These are phyloP conservation scores for Penicillium fuscoglaucum DNA, from an alignment of 2,329 filamentous ascomycete genomes.

Conservation along the genomic window DNA sequence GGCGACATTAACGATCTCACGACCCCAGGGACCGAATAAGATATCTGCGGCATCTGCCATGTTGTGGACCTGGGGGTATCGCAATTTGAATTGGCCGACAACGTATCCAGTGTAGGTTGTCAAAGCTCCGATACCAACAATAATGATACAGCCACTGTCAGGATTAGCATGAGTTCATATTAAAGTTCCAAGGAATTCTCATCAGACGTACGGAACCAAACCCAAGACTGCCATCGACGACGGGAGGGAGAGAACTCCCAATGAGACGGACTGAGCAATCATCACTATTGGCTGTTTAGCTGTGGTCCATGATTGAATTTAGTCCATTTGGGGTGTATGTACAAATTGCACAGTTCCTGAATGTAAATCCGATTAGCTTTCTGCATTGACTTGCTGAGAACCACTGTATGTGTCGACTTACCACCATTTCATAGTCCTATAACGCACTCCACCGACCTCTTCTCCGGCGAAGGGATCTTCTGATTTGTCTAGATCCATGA, in stretches of 20 bases:
- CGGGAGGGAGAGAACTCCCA: slow-evolving; percentile 57
- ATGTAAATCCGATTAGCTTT: background rate
- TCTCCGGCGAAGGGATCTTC: slow-evolving; percentile 40
- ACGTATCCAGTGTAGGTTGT: slow-evolving; percentile 61
- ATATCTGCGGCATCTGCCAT: slow-evolving; percentile 68
- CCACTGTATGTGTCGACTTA: slow-evolving; percentile 11
- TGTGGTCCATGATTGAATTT: background rate
- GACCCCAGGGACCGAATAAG: slow-evolving; percentile 60
- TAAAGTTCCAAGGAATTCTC: too few species aligned
- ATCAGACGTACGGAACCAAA: slow-evolving; percentile 47
- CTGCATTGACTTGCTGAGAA: background rate
- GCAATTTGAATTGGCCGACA: slow-evolving; percentile 59
- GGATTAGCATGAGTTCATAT: background rate
- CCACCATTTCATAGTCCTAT: slow-evolving; percentile 51
- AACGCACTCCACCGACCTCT: slow-evolving; percentile 45
- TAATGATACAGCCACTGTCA: slow-evolving; percentile 42
- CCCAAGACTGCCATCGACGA: slow-evolving; percentile 53
- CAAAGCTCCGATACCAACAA: slow-evolving; percentile 54
- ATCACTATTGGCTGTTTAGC: slow-evolving; percentile 42
- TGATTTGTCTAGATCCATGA: background rate
- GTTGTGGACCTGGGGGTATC: slow-evolving; percentile 60
- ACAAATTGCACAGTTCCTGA: slow-evolving; percentile 45
- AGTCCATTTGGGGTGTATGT: slow-evolving; percentile 11
- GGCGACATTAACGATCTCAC: slow-evolving; percentile 61
- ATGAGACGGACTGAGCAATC: slow-evolving; percentile 59